Conservation (phyloP, 331 rosid genomes). For the Pyrus hybrid region DNA sequence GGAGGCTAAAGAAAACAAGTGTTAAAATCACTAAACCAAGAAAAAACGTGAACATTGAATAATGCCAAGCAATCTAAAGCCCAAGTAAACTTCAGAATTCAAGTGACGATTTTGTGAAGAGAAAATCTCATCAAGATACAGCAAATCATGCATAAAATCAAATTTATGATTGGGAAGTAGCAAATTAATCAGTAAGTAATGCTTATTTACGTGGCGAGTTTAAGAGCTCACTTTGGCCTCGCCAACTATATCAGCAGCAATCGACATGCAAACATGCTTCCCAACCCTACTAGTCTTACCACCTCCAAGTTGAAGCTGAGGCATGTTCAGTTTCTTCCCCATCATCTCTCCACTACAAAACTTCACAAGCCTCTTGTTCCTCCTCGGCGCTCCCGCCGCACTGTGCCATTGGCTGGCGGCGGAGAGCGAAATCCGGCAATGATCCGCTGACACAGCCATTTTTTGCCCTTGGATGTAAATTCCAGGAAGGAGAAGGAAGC, state of each 20-base stretch:
- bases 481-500: conserved; percentile 14
- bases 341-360: conserved; percentile 40
- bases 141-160: not conserved
- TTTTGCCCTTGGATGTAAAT: not conserved
- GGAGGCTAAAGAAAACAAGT: not conserved
- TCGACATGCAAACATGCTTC: conserved; percentile 23
- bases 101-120: not conserved
- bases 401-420: conserved; percentile 15
- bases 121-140: not conserved
- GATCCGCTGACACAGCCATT: conserved; percentile 30
- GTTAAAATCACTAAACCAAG: not conserved
- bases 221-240: conserved; percentile 26
- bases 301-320: conserved; percentile 7
- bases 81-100: not conserved
- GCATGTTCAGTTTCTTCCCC: conserved; percentile 41
- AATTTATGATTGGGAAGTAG: not conserved
- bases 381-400: conserved; percentile 4
- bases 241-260: conserved; percentile 7
- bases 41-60: not conserved
- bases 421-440: conserved; percentile 29
- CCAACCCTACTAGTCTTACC: conserved; percentile 1
- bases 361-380: conserved; percentile 22
- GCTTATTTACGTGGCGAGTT: not conserved
- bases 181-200: not conserved
- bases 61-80: not conserved